Base-by-base conservation (phyloP, 108 stramenopile species). In the Bacterosira constricta region DNA sequence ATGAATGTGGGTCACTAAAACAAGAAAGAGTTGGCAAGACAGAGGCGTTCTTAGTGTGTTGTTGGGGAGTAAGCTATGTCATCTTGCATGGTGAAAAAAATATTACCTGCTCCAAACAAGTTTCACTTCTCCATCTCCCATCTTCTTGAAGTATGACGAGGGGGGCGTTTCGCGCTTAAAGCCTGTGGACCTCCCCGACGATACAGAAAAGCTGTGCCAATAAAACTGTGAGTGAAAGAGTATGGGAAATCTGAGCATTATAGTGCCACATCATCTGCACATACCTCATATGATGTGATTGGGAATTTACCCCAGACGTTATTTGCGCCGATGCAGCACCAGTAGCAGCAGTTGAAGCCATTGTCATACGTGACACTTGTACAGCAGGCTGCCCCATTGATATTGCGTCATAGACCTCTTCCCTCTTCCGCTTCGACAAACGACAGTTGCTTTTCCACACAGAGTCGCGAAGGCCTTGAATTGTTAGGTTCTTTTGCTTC, bases 371-470 rank as follows among this genome's bases (percentile, higher is more conserved):
- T 11, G 44, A 18, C 12, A 26, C 17, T 45, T 71, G 76, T 2
- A 31, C 56, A 0, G 50, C 9, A 3, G 29, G 63, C 1, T 65
- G 63, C n/a, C 51, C 64, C 50, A 47, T 23, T 27, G 31, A 18
- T 36, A 26, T 29, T 23, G 49, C 66, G 29, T 44, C 74, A 66
- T 42, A 52, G 8, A 39, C 63, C 50, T 71, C 81, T 66, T 76
- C 66, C 59, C 78, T 75, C 34, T 88, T 73, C 37, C 83, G 65
- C 47, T 88, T 75, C 44, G 73, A 71, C 26, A 78, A 52, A 15
- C 79, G 60, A 46, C 79, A 83, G 70, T 93, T 92, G 68, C 84
- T 86, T 52, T 91, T 93, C 89, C 87, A 91, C 42, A 92, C 88
- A 10, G 87, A 86, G 57, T 91, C 88, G 9, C 90, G 72, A 7